phyloP scores from a whole-genome alignment of 495 filamentous ascomycete genomes.

The Pseudomonodictys pantanalensis region DNA sequence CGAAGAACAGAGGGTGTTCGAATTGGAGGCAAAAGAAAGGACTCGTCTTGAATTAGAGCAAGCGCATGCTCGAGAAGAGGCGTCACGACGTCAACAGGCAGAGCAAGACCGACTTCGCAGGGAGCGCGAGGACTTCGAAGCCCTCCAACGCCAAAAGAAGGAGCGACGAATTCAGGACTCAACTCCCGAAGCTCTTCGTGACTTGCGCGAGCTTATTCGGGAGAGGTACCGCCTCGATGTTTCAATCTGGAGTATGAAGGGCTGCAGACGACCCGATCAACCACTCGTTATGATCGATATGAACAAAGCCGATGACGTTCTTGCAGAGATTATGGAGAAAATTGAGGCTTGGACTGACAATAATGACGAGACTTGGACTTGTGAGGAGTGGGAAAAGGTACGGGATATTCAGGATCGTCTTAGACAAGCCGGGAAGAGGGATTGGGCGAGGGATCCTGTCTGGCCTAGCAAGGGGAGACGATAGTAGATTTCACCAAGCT shows the following conservation, averaged over 20 bases:
- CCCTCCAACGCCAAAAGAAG: constrained; percentile 4
- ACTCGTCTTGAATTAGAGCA: too few relatives aligned
- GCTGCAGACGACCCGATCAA: not conserved
- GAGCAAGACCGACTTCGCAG: not conserved
- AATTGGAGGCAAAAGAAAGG: too few relatives aligned
- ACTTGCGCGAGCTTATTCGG: constrained; percentile 17
- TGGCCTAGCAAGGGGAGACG: too few relatives aligned
- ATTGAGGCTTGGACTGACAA: constrained; percentile 10
- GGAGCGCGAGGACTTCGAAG: not conserved
- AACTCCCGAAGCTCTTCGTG: constrained; percentile 11
- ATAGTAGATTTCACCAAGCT: too few relatives aligned
- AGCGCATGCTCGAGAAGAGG: not conserved
- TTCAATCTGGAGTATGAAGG: constrained; percentile 5
- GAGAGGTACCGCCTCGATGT: constrained; percentile 18
- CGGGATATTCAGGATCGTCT: constrained; percentile 2
- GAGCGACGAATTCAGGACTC: not conserved
- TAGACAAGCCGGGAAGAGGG: constrained; percentile 5
- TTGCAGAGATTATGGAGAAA: constrained; percentile 9
- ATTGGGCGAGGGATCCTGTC: constrained; percentile 10
- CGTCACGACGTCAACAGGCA: not conserved
- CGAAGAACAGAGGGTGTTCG: too few relatives aligned
- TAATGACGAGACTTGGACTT: constrained; percentile 1
- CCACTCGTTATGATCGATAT: constrained; percentile 7
- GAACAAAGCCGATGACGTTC: constrained; percentile 19
- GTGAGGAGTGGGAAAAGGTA: constrained; percentile 11